Conservation (phyloP, 768 basidiomycete genomes). For the Mycena leptocephala region DNA sequence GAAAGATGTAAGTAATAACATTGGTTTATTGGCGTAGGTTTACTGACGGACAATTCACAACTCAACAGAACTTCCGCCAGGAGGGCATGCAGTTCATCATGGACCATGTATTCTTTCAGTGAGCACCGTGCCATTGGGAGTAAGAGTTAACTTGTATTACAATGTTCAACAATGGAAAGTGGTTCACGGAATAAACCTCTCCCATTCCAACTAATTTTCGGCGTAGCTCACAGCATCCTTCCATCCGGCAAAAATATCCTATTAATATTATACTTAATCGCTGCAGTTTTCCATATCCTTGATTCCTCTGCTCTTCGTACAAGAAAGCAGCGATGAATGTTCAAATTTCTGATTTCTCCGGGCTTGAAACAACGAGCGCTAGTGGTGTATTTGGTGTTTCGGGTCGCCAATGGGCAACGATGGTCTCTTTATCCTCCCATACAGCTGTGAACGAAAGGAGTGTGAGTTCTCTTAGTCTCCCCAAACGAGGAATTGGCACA, state of each 20-base stretch:
- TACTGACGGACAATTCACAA: not conserved
- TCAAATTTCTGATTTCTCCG: not conserved
- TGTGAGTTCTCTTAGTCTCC: too few species aligned
- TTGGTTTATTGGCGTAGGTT: not conserved
- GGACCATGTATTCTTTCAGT: slow-evolving; percentile 15
- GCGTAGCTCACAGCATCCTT: not conserved
- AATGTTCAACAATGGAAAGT: not conserved
- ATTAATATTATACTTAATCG: not conserved
- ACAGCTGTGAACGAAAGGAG: not conserved
- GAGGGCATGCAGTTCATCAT: slow-evolving; percentile 32
- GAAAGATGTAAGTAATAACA: slow-evolving; percentile 23
- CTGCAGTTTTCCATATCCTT: not conserved
- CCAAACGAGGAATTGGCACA: too few species aligned
- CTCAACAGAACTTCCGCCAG: slow-evolving; percentile 25
- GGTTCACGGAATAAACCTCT: not conserved
- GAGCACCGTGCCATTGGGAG: not conserved
- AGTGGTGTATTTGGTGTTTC: not conserved
- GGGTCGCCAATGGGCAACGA: not conserved
- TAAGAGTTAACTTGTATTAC: not conserved
- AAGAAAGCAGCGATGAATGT: not conserved
- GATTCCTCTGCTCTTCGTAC: not conserved
- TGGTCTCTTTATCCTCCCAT: not conserved
- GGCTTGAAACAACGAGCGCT: not conserved
- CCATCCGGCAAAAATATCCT: not conserved
- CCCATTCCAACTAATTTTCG: not conserved